These are phyloP conservation scores for Calonectria hongkongensis DNA, from an alignment of 2,329 filamentous ascomycete species.

Conservation along the genomic window DNA sequence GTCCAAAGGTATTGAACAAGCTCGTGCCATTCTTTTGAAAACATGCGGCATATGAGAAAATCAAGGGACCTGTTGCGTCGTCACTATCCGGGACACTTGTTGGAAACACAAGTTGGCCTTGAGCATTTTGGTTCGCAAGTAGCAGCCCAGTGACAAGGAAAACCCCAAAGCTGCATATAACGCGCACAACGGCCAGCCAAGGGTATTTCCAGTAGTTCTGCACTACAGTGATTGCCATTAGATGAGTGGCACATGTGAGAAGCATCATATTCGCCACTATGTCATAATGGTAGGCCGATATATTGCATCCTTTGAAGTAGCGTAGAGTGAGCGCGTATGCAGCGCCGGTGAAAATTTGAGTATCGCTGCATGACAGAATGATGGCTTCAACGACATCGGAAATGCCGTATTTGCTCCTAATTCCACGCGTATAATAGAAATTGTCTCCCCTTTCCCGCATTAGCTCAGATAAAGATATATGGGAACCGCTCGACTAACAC, in stretches of 20 bases:
- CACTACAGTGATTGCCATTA: conserved; percentile 39
- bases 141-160: conserved; percentile 36
- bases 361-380: conserved; percentile 40
- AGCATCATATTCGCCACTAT: conserved; percentile 42
- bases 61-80: background rate
- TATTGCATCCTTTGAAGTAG: conserved; percentile 28
- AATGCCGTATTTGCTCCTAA: background rate
- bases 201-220: conserved; percentile 38
- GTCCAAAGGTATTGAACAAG: too few relatives aligned
- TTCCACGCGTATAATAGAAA: too few relatives aligned
- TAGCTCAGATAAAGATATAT: too few relatives aligned
- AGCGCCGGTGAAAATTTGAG: conserved; percentile 39
- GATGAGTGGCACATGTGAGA: conserved; percentile 39
- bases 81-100: conserved; percentile 2
- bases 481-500: too few relatives aligned
- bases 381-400: conserved; percentile 32
- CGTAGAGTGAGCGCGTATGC: conserved; percentile 36
- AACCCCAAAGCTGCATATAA: conserved; percentile 34
- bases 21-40: conserved; percentile 30
- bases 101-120: conserved; percentile 15
- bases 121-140: conserved; percentile 34
- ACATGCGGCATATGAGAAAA: conserved; percentile 36
- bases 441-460: too few relatives aligned
- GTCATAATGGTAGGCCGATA: conserved; percentile 40
- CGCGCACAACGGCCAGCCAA: conserved; percentile 28